Conservation (phyloP, 257 asterid genomes). For the Paulownia fortunei region DNA sequence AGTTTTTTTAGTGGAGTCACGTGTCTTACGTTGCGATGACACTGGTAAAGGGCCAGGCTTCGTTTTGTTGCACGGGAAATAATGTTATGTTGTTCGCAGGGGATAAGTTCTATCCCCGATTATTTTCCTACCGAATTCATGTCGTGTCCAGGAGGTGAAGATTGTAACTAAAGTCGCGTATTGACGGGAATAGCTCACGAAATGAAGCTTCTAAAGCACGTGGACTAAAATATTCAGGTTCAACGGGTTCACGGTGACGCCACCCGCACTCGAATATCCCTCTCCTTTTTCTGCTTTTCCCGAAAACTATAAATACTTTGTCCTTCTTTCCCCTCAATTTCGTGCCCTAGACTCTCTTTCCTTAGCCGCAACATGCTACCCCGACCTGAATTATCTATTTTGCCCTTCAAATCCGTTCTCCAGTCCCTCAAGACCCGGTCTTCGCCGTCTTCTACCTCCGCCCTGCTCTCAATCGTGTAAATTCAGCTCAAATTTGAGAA, state of each 20-base stretch:
- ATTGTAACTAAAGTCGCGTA: constrained; percentile 1
- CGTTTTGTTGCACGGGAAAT: too few species aligned
- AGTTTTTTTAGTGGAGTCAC: too few species aligned
- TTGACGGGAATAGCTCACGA: background rate
- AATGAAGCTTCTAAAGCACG: background rate
- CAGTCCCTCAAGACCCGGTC: constrained; percentile 9
- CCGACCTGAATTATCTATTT: constrained; percentile 26
- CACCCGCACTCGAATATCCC: constrained; percentile 46
- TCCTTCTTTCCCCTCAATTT: constrained; percentile 38
- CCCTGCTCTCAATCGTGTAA: constrained; percentile 28
- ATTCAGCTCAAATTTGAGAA: constrained; percentile 35
- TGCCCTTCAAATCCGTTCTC: constrained; percentile 10
- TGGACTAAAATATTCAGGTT: background rate
- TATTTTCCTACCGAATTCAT: too few species aligned
- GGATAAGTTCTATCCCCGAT: too few species aligned
- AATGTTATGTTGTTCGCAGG: too few species aligned
- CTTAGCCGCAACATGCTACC: constrained; percentile 50
- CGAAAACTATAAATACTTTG: constrained; percentile 56
- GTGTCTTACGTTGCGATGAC: too few species aligned
- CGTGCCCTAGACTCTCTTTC: constrained; percentile 55
- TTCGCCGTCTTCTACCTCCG: background rate
- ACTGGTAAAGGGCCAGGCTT: too few species aligned
- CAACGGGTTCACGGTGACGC: constrained; percentile 35
- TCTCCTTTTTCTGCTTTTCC: constrained; percentile 38
- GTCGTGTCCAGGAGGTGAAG: background rate